A percentile compares a stretch with the other conserved stretches of the same genome.
Evolutionary conservation across 768 basidiomycete species (phyloP).

Genomic region (Lactifluus hygrophoroides): DNA sequence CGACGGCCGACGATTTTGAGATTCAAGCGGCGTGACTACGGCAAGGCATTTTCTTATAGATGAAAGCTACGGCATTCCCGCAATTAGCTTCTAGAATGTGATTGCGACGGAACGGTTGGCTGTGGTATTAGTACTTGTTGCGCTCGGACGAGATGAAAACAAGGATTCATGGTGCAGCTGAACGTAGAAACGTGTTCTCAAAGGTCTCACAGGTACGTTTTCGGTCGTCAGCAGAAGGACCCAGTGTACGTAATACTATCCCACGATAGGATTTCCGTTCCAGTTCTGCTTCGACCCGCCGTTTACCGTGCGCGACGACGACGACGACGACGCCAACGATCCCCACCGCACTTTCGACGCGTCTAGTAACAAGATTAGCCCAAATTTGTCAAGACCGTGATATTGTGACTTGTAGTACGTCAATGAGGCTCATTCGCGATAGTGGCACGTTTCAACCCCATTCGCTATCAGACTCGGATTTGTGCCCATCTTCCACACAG

Average conservation of each 20-base stretch:
- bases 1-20: not conserved
- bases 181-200: not conserved
- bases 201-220: too few species aligned
- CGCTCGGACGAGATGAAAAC: not conserved
- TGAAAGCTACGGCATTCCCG: not conserved
- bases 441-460: not conserved
- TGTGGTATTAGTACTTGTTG: not conserved
- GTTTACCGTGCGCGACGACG: conserved; percentile 12
- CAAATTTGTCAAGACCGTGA: not conserved
- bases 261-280: not conserved
- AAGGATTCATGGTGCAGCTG: not conserved
- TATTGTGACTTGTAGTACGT: not conserved
- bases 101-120: not conserved
- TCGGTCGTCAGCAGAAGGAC: too few species aligned
- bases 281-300: not conserved
- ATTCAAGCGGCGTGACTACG: not conserved
- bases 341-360: conserved; percentile 2
- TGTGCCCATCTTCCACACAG: not conserved
- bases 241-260: conserved; percentile 10
- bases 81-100: not conserved
- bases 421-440: not conserved
- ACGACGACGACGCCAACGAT: conserved; percentile 11
- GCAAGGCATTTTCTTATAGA: not conserved
- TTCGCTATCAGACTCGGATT: not conserved
- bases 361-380: not conserved